Percentiles rank a stretch among this genome's conserved stretches.
Evolutionary conservation across 495 filamentous ascomycete genomes (phyloP).

Genomic region (Letharia lupina): DNA sequence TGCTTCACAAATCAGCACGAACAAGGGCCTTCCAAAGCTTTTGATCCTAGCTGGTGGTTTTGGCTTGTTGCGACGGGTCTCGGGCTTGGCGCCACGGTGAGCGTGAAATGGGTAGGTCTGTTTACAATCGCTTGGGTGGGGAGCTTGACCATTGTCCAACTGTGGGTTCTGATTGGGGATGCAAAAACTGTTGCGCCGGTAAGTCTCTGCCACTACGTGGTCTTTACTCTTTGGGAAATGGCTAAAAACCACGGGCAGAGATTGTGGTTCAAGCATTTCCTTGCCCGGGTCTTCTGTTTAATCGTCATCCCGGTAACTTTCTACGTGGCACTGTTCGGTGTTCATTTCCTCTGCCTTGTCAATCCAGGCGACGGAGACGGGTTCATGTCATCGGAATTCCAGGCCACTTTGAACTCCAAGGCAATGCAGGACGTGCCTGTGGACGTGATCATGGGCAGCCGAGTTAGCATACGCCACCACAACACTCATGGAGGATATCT

Average conservation of each 20-base stretch:
- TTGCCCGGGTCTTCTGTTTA: conserved; percentile 83
- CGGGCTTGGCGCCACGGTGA: conserved; percentile 80
- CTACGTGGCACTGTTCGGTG: conserved; percentile 91
- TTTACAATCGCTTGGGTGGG: conserved; percentile 99
- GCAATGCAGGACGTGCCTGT: conserved; percentile 90
- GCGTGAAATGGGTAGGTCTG: conserved; percentile 97
- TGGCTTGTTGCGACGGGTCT: conserved; percentile 86
- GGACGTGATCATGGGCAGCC: conserved; percentile 82
- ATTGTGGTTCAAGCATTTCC: conserved; percentile 89
- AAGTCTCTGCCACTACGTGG: conserved; percentile 22
- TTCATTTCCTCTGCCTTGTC: conserved; percentile 85
- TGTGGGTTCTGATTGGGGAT: conserved; percentile 92
- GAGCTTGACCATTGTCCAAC: conserved; percentile 76
- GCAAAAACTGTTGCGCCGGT: conserved; percentile 70
- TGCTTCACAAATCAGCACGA: conserved; percentile 97
- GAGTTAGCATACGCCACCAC: conserved; percentile 76
- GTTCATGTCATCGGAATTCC: conserved; percentile 99
- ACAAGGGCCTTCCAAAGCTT: conserved; percentile 77
- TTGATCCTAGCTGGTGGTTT: conserved; percentile 90
- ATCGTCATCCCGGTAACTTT: conserved; percentile 84
- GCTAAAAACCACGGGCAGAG: conserved; percentile 41
- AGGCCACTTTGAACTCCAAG: conserved; percentile 93
- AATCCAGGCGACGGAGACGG: conserved; percentile 97
- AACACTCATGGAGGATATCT: conserved; percentile 98
- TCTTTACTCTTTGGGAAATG: not conserved